Percentiles rank a stretch among this genome's conserved stretches.
Evolutionary conservation across 768 basidiomycete genomes (phyloP).

Genomic region (Phallus indusiatus): DNA sequence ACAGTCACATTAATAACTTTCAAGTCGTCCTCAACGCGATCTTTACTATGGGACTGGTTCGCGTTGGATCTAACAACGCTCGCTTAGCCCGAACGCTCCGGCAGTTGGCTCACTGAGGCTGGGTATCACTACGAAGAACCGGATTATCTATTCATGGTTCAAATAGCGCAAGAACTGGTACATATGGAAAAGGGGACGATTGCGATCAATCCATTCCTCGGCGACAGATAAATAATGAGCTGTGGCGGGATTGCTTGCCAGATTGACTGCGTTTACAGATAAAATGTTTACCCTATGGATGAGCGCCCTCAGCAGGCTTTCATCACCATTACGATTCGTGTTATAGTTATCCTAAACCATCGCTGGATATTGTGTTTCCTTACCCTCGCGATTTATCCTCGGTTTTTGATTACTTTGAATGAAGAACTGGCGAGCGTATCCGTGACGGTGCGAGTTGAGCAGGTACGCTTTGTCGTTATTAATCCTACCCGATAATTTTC

Average conservation of each 20-base stretch:
- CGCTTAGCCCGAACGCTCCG: conserved; percentile 95
- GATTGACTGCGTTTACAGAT: conserved; percentile 87
- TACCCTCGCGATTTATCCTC: conserved; percentile 92
- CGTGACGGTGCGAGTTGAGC: conserved; percentile 94
- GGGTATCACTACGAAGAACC: conserved; percentile 99
- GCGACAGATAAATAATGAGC: conserved; percentile 89
- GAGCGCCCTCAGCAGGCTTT: not conserved
- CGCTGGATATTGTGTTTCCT: conserved; percentile 99
- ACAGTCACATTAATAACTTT: conserved; percentile 98
- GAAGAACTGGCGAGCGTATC: conserved; percentile 80
- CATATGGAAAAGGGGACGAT: conserved; percentile 99
- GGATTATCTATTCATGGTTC: conserved; percentile 92
- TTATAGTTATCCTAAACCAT: conserved; percentile 81
- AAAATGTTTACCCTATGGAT: conserved; percentile 32
- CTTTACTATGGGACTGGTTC: conserved; percentile 97
- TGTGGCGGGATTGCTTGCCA: conserved; percentile 81
- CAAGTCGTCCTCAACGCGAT: conserved; percentile 93
- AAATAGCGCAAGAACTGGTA: conserved; percentile 92
- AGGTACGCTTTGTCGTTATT: conserved; percentile 34
- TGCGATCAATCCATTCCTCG: conserved; percentile 93
- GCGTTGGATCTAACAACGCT: conserved; percentile 98
- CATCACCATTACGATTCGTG: not conserved
- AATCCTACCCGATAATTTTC: not conserved
- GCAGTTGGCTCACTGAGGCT: conserved; percentile 85
- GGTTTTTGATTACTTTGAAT: conserved; percentile 94